Evolutionary conservation across 1,139 yeast species (phyloP), one percentile per base, ranked within the genome.

Genomic region (Candida tunisiensis): DNA sequence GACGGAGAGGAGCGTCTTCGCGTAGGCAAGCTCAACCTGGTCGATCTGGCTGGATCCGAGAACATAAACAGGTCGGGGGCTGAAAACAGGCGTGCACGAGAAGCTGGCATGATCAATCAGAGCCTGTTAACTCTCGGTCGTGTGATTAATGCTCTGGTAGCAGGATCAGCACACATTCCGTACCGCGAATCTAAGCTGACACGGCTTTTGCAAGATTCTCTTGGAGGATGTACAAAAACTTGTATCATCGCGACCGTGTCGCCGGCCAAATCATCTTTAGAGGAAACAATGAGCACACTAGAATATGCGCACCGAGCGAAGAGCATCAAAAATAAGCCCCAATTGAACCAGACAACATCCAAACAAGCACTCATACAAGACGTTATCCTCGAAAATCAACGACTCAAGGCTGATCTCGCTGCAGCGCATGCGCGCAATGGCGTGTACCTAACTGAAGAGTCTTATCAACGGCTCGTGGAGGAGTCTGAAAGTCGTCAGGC

Each of bases 31-130:
- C 62, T 83, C 45, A 79, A 80, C 42, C 55, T 83, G 23, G 92
- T 82, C 3, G 94, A 83, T 53, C 59, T 83, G 35, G 95, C 95
- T 0, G 94, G 95, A 0, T 75, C 91, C 11, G 92, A 77, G 44
- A 79, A 80, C 42, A 73, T 82, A 26, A 68, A 60, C 34, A 57
- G 80, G 32, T 75, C 93, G 0, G 93, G 93, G 1, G 88, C 93
- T 0, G 67, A 61, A 29, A 70, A 74, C 42, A 72, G 68, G 42
- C 60, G 91, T 17, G 92, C 93, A 0, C 69, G 80, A 48, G 93
- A 93, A 2, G 93, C 93, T 2, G 67, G 74, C 8, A 25, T 30
- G 41, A 83, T 83, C 29, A 83, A 83, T 48, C 91, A 80, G 48
- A 74, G 88, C 34, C 58, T 83, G 31, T 53, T 82, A 22, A 74